phyloP scores from a whole-genome alignment of 805 yeast genomes.

The Sugiyamaella qingdaonensis region DNA sequence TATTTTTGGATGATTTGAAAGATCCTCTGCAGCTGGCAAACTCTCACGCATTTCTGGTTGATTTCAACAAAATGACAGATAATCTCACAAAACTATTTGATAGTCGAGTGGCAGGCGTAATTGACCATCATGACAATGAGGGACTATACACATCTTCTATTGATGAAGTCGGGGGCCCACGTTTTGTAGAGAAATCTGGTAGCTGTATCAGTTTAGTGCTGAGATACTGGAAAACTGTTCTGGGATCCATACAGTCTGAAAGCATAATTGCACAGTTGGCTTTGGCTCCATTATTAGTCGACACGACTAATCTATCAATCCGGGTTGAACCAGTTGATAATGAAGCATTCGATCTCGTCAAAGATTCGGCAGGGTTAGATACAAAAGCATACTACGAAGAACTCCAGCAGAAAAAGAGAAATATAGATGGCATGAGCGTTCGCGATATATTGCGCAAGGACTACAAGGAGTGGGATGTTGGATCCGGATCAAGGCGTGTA shows the following conservation, averaged over 20 bases:
- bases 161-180: constrained; percentile 40
- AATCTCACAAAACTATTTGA: constrained; percentile 31
- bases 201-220: constrained; percentile 78
- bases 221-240: constrained; percentile 43
- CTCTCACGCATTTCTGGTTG: constrained; percentile 60
- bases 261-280: constrained; percentile 36
- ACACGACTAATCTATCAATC: constrained; percentile 61
- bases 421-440: constrained; percentile 56
- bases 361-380: constrained; percentile 15
- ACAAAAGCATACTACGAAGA: constrained; percentile 29
- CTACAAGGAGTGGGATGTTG: constrained; percentile 62
- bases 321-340: constrained; percentile 59
- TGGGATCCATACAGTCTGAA: constrained; percentile 12
- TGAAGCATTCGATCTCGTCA: neutral
- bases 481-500: constrained; percentile 34
- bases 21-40: neutral
- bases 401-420: constrained; percentile 51
- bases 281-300: constrained; percentile 68
- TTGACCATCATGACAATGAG: constrained; percentile 89
- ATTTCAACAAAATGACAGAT: constrained; percentile 71
- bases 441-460: constrained; percentile 73
- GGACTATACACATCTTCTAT: constrained; percentile 41
- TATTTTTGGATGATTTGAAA: constrained; percentile 65
- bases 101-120: constrained; percentile 50
- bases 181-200: constrained; percentile 60